A percentile compares a stretch with the other conserved stretches of the same genome.
Evolutionary conservation across 495 filamentous ascomycete species (phyloP).

Genomic region (Podospora bellae-mahoneyi): DNA sequence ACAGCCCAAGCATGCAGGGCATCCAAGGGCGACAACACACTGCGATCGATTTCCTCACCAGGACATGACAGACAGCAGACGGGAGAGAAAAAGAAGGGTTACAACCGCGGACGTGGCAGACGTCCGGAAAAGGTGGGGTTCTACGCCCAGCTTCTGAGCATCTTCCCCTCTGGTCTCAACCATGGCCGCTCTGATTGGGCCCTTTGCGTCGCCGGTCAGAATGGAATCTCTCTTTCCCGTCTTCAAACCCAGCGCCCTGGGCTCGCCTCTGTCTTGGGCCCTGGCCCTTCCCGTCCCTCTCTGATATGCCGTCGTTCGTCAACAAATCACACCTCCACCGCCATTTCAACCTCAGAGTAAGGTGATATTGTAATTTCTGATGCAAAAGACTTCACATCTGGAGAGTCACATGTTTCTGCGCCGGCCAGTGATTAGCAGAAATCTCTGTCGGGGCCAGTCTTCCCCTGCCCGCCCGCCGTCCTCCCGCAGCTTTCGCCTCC

Average conservation of each 20-base stretch:
- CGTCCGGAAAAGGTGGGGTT: slow-evolving; percentile 6
- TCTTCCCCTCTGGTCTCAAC: background rate
- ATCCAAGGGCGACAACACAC: background rate
- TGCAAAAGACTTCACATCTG: background rate
- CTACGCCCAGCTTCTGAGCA: slow-evolving; percentile 4
- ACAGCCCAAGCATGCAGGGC: background rate
- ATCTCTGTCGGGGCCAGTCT: background rate
- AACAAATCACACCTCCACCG: background rate
- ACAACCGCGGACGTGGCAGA: slow-evolving; percentile 9
- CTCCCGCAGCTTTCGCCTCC: background rate
- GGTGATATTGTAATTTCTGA: slow-evolving; percentile 6
- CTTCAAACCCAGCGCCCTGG: background rate
- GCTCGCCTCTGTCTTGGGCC: slow-evolving; percentile 2
- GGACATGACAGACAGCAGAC: background rate
- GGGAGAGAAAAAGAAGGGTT: background rate
- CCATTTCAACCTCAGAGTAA: background rate
- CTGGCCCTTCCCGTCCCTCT: background rate
- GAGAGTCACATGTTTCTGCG: background rate
- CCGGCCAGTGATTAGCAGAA: background rate
- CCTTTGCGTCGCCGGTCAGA: background rate
- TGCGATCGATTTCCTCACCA: background rate
- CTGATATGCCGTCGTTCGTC: background rate
- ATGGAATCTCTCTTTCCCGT: background rate
- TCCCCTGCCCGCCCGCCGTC: slow-evolving; percentile 5
- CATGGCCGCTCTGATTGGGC: background rate